Conservation (phyloP, 192 early-diverging fungal species). For the Coemansia sp. region DNA sequence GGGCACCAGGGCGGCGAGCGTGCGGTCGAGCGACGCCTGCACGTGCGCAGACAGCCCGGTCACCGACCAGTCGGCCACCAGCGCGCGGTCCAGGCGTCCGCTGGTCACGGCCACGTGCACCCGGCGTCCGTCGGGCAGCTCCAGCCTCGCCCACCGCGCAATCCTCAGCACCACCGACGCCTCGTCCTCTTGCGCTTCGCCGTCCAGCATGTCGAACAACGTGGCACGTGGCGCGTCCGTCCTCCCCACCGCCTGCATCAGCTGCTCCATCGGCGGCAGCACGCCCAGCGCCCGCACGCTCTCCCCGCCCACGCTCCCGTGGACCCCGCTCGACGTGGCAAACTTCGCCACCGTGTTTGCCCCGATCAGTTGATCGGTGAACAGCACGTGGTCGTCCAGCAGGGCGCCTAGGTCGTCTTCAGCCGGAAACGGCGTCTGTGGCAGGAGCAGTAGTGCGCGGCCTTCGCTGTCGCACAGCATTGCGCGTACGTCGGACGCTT, state of each 20-base stretch:
- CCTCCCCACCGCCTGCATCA: constrained; percentile 28
- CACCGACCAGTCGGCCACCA: constrained; percentile 48
- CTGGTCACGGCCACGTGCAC: constrained; percentile 29
- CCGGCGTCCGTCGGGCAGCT: constrained; percentile 18
- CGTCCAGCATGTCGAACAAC: constrained; percentile 40
- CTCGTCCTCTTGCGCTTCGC: constrained; percentile 3
- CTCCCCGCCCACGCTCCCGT: constrained; percentile 26
- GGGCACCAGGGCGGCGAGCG: constrained; percentile 29
- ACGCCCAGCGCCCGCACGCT: constrained; percentile 36
- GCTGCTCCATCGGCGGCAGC: constrained; percentile 46
- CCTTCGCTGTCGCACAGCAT: constrained; percentile 36
- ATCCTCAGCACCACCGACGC: constrained; percentile 28
- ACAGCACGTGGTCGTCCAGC: constrained; percentile 44
- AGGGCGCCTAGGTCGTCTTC: constrained; percentile 23
- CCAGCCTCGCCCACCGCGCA: constrained; percentile 1
- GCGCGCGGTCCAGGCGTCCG: constrained; percentile 21
- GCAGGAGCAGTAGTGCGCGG: constrained; percentile 21
- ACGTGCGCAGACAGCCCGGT: constrained; percentile 33
- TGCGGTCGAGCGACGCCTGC: constrained; percentile 21
- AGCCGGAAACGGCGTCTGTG: no score
- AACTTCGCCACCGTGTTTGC: constrained; percentile 11
- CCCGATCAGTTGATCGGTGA: constrained; percentile 12
- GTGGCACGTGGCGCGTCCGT: constrained; percentile 38
- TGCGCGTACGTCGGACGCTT: constrained; percentile 31
- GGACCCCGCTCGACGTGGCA: constrained; percentile 42